Percentiles rank a stretch among this genome's conserved stretches.
Conservation (phyloP, 192 early-diverging fungal species). For the Umbelopsis sp. region DNA sequence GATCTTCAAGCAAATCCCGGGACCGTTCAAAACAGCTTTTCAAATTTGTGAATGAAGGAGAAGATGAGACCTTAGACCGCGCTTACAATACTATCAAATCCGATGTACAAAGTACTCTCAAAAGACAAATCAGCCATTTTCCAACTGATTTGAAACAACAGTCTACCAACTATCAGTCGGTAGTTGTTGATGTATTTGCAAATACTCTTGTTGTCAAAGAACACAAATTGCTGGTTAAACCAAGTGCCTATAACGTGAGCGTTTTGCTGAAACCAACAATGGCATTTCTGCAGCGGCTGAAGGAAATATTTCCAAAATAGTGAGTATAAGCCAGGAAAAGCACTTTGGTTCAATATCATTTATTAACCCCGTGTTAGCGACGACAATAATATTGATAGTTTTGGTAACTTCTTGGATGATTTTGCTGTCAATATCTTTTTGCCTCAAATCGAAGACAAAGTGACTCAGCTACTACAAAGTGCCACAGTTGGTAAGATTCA, state of each 20-base stretch:
- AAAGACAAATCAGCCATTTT: constrained; percentile 29
- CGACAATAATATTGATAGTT: constrained; percentile 45
- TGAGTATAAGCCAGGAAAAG: constrained; percentile 28
- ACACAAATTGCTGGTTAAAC: constrained; percentile 65
- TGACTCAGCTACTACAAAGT: constrained; percentile 70
- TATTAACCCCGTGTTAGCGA: constrained; percentile 23
- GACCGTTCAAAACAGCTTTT: constrained; percentile 39
- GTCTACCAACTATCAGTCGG: constrained; percentile 15
- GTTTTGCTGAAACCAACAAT: constrained; percentile 71
- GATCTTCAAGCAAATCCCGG: constrained; percentile 9
- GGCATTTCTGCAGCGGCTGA: constrained; percentile 61
- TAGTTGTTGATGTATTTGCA: constrained; percentile 68
- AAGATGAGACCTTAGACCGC: constrained; percentile 28
- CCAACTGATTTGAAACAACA: constrained; percentile 20
- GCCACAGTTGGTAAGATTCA: constrained; percentile 59
- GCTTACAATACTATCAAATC: constrained; percentile 30
- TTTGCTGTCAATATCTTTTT: constrained; percentile 83
- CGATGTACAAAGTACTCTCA: constrained; percentile 24
- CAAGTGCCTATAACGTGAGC: constrained; percentile 71
- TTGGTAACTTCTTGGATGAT: constrained; percentile 72
- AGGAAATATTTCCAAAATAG: constrained; percentile 52
- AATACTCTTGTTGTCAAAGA: constrained; percentile 57
- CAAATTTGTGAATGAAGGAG: constrained; percentile 35
- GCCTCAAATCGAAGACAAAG: constrained; percentile 83
- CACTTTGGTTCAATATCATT: background rate